phyloP scores from a whole-genome alignment of 805 yeast species.

The Kluyveromyces dobzhanskii region DNA sequence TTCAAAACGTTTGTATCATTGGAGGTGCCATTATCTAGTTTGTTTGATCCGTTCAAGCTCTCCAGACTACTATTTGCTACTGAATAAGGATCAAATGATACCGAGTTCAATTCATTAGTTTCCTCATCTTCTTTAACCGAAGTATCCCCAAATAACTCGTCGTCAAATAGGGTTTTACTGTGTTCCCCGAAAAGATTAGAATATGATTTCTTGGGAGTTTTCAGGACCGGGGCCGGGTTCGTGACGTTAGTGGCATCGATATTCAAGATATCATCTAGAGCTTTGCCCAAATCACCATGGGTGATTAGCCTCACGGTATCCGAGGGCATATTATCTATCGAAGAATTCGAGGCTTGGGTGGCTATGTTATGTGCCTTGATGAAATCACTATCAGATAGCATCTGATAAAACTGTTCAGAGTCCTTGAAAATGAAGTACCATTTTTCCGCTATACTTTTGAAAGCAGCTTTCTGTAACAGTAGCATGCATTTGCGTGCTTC shows the following conservation, averaged over 20 bases:
- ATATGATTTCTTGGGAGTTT: constrained; percentile 2
- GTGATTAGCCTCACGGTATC: constrained; percentile 13
- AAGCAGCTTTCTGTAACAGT: constrained; percentile 46
- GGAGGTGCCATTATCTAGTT: not conserved
- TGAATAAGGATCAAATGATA: not conserved
- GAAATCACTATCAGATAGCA: constrained; percentile 39
- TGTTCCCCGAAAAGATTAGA: constrained; percentile 12
- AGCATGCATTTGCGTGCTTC: constrained; percentile 55
- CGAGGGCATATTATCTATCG: constrained; percentile 20
- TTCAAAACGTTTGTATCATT: not conserved
- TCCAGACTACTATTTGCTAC: not conserved
- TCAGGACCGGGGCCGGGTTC: constrained; percentile 24
- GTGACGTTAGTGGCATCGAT: constrained; percentile 32
- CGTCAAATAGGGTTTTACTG: constrained; percentile 9
- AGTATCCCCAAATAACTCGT: constrained; percentile 9
- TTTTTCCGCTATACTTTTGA: constrained; percentile 39
- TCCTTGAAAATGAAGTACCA: constrained; percentile 54
- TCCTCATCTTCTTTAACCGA: constrained; percentile 15
- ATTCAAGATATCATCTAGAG: constrained; percentile 24
- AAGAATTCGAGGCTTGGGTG: constrained; percentile 19
- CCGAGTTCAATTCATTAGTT: constrained; percentile 1
- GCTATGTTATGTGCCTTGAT: constrained; percentile 22
- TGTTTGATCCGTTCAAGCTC: not conserved
- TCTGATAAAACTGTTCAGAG: constrained; percentile 47
- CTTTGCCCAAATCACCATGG: constrained; percentile 28